Percentiles rank a stretch among this genome's conserved stretches.
These are phyloP conservation scores for Phytophthora constricta DNA, from an alignment of 352 stramenopile species.

Conservation along the genomic window DNA sequence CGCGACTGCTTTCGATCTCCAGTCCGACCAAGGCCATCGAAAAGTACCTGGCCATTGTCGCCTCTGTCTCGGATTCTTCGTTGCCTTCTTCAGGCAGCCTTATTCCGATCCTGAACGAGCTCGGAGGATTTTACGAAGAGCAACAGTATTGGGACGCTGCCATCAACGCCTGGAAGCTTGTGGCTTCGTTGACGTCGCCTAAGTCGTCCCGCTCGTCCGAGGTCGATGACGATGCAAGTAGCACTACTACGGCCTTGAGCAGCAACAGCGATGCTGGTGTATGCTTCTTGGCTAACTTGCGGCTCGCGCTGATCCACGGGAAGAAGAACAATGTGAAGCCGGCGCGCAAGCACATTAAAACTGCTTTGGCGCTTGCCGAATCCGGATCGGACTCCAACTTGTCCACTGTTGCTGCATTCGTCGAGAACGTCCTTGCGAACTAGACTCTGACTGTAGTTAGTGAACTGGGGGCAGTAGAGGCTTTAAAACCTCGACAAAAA, in stretches of 20 bases:
- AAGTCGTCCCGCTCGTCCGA: conserved; percentile 28
- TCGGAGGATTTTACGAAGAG: conserved; percentile 66
- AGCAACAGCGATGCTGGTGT: conserved; percentile 32
- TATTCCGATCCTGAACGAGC: conserved; percentile 60
- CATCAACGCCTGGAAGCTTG: conserved; percentile 71
- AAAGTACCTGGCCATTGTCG: conserved; percentile 43
- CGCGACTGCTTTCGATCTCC: conserved; percentile 50
- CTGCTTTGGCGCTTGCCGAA: conserved; percentile 38
- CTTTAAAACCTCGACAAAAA: neutral
- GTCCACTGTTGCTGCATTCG: conserved; percentile 60
- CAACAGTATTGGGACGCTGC: conserved; percentile 49
- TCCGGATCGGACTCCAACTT: conserved; percentile 33
- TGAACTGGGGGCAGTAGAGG: neutral
- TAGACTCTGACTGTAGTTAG: conserved; percentile 24
- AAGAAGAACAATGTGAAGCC: conserved; percentile 69
- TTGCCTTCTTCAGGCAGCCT: conserved; percentile 24
- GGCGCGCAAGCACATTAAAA: conserved; percentile 74
- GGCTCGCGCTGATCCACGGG: conserved; percentile 65
- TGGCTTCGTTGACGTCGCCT: conserved; percentile 39
- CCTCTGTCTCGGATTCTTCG: conserved; percentile 15
- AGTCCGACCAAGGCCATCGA: conserved; percentile 29
- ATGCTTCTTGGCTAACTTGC: conserved; percentile 67
- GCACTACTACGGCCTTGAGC: conserved; percentile 28
- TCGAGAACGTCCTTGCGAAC: conserved; percentile 65
- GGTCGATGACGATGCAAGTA: conserved; percentile 30